Evolutionary conservation across 306 rosid species (phyloP).

Genomic region (Hippophae gyantsensis): DNA sequence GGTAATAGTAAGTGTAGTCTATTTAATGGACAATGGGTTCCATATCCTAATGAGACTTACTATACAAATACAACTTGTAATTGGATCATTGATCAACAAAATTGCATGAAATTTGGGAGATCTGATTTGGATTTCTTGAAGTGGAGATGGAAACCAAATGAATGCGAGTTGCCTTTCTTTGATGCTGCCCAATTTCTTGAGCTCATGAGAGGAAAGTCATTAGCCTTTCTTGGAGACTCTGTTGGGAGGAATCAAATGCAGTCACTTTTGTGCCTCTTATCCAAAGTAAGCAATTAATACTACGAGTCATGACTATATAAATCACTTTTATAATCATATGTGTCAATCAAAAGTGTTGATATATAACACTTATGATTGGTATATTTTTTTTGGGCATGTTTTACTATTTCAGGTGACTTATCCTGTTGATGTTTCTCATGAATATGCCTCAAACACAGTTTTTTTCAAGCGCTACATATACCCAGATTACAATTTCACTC

Average conservation of each 20-base stretch:
- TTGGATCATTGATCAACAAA: slow-evolving; percentile 54
- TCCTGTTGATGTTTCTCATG: slow-evolving; percentile 48
- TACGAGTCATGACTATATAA: no score
- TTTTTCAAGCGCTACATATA: slow-evolving; percentile 46
- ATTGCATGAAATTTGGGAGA: slow-evolving; percentile 78
- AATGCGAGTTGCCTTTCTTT: slow-evolving; percentile 62
- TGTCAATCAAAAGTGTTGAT: no score
- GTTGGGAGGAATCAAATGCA: slow-evolving; percentile 79
- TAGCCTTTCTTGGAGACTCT: slow-evolving; percentile 85
- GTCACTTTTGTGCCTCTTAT: slow-evolving; percentile 71
- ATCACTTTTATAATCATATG: no score
- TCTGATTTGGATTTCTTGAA: slow-evolving; percentile 50
- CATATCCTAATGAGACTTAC: slow-evolving; percentile 36
- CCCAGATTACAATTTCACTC: slow-evolving; percentile 55
- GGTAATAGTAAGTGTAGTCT: slow-evolving; percentile 35
- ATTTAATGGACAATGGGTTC: slow-evolving; percentile 68
- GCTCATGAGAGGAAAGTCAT: slow-evolving; percentile 55
- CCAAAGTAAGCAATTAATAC: slow-evolving; percentile 21
- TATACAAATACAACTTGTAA: slow-evolving; percentile 57
- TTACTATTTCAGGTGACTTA: slow-evolving; percentile 39
- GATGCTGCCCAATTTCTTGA: slow-evolving; percentile 61
- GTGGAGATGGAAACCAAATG: slow-evolving; percentile 92
- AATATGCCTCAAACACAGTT: slow-evolving; percentile 22
- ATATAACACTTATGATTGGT: no score
- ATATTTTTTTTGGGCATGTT: no score